These are phyloP conservation scores for Clonostachys solani DNA, from an alignment of 2,329 filamentous ascomycete species.

Conservation along the genomic window DNA sequence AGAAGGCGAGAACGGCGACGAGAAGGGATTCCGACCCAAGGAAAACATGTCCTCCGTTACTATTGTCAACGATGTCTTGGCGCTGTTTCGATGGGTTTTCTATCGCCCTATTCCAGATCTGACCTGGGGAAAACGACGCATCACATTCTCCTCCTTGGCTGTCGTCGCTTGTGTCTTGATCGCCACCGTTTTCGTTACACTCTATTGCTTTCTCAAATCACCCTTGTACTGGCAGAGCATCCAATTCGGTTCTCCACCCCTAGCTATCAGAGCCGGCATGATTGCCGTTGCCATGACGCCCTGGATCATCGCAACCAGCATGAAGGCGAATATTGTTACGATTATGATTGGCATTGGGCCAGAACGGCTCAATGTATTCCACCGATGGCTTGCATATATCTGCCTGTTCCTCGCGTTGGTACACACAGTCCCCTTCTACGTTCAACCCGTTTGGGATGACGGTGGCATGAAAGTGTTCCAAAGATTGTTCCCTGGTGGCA, in stretches of 20 bases:
- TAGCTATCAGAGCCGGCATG: conserved; percentile 88
- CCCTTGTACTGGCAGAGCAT: conserved; percentile 90
- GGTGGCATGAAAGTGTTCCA: conserved; percentile 68
- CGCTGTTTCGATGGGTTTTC: conserved; percentile 83
- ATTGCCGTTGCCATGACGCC: conserved; percentile 86
- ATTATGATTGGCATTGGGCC: conserved; percentile 86
- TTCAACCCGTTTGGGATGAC: conserved; percentile 83
- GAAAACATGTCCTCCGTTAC: conserved; percentile 73
- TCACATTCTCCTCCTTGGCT: conserved; percentile 78
- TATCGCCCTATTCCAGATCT: conserved; percentile 81
- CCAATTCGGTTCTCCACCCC: conserved; percentile 77
- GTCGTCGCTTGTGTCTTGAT: conserved; percentile 65
- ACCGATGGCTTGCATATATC: conserved; percentile 87
- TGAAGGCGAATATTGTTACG: conserved; percentile 85
- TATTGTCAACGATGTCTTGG: conserved; percentile 72
- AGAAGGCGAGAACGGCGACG: conserved; percentile 52
- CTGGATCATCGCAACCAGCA: conserved; percentile 86
- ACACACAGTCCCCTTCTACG: conserved; percentile 84
- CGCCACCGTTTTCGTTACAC: conserved; percentile 66
- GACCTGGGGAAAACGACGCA: conserved; percentile 58
- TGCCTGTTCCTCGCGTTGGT: conserved; percentile 79
- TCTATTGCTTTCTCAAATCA: conserved; percentile 84
- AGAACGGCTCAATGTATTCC: conserved; percentile 86
- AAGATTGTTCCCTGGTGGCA: conserved; percentile 60
- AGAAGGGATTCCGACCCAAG: conserved; percentile 55